These are phyloP conservation scores for Saccharomycopsis schoenii DNA, from an alignment of 805 yeast genomes.

Conservation along the genomic window DNA sequence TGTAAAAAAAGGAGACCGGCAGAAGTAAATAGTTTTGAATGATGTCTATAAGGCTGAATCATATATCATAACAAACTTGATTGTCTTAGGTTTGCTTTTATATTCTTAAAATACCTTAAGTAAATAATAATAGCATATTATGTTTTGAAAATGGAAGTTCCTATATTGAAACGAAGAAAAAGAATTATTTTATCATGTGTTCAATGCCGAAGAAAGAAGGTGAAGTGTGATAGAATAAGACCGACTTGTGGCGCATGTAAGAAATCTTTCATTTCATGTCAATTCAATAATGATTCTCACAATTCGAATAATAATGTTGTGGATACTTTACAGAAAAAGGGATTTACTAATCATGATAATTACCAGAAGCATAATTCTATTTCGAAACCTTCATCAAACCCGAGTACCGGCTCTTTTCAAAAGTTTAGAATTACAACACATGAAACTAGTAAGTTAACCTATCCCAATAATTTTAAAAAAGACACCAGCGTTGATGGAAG, in stretches of 20 bases:
- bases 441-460: neutral
- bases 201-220: slow-evolving; percentile 27
- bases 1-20: too few species aligned
- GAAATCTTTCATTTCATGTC: neutral
- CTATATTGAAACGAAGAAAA: slow-evolving; percentile 3
- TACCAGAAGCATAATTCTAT: too few species aligned
- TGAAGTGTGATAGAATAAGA: slow-evolving; percentile 26
- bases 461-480: neutral
- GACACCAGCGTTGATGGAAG: neutral
- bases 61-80: neutral
- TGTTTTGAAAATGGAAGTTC: neutral
- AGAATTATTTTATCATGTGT: slow-evolving; percentile 26
- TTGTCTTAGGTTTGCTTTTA: neutral
- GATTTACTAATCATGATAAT: neutral
- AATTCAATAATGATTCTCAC: neutral
- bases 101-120: neutral
- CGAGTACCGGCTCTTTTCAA: neutral
- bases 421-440: neutral
- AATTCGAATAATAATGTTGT: neutral
- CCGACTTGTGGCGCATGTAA: slow-evolving; percentile 26
- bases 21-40: too few species aligned
- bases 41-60: neutral
- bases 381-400: neutral
- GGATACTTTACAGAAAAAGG: neutral
- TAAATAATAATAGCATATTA: too few species aligned